Base-by-base conservation (phyloP, 2,329 filamentous ascomycete genomes). In the Colletotrichum costaricense region DNA sequence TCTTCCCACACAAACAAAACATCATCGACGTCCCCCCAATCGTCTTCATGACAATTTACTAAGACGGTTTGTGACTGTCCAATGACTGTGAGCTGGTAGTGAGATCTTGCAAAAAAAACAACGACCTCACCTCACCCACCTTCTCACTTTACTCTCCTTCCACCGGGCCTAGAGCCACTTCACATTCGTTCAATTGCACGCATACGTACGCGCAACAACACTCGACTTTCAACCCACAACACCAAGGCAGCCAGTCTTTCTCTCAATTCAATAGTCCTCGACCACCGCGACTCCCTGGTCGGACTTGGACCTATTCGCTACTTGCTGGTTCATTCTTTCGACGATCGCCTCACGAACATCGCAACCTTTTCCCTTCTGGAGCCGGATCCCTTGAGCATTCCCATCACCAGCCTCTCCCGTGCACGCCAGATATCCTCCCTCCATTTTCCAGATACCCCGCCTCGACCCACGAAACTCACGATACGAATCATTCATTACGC, bases 131-230 rank as follows among this genome's bases (percentile, higher is more conserved):
- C 72, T 72, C 68, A 67, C 57, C 54, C 63, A 55, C 67, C 69
- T 72, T 68, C 69, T 74, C 72, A 68, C 72, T 28, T 73, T 73
- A 60, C 72, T 69, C 60, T 74, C 69, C 14, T 74, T 75, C 54
- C 42, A 42, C 14, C 64, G 30, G 59, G 74, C 74, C 74, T 52
- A 74, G 72, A 55, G 72, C 74, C 63, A 42, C 67, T 38, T 75
- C 71, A 33, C 73, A 63, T 75, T 75, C 74, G 54, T 75, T 75
- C 59, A 49, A 52, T 28, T 57, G 28, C 54, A 60, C 69, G 49
- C 46, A 38, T 46, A 65, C 59, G 46, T n/a, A 59, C 19, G 26
- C n/a, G n/a, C 35, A 63, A 62, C 28, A 33, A 63, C 52, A 28
- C 22, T 38, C 63, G 33, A 52, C 19, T 67, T 55, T 62, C 35